phyloP scores from a whole-genome alignment of 345 rosid genomes.

The Ceriops zippeliana region DNA sequence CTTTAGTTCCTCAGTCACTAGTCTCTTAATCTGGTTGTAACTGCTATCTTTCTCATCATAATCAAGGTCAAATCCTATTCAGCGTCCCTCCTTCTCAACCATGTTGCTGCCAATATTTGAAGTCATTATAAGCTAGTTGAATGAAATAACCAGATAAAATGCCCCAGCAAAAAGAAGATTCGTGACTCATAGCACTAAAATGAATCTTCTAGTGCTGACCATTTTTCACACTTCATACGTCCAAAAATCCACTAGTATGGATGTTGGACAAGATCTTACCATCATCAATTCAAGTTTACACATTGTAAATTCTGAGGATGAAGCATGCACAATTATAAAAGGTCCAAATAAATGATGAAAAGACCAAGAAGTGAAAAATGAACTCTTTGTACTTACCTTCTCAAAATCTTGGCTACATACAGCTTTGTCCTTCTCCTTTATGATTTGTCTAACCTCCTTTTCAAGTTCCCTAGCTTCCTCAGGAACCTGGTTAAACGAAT shows the following conservation, averaged over 20 bases:
- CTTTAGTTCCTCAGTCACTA: slow-evolving; percentile 89
- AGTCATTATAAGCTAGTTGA: slow-evolving; percentile 66
- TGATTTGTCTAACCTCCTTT: slow-evolving; percentile 86
- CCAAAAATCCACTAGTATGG: too few relatives aligned
- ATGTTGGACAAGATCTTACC: too few relatives aligned
- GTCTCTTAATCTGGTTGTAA: slow-evolving; percentile 83
- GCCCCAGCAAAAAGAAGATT: background rate
- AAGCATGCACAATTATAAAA: background rate
- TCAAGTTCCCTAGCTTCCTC: slow-evolving; percentile 98
- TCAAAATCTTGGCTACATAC: slow-evolving; percentile 93
- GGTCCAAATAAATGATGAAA: background rate
- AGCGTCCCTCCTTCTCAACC: slow-evolving; percentile 86
- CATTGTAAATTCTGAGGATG: background rate
- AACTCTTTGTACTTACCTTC: slow-evolving; percentile 49
- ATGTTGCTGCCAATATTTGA: slow-evolving; percentile 97
- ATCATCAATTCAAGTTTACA: too few relatives aligned
- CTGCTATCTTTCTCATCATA: slow-evolving; percentile 91
- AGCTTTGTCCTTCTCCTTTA: slow-evolving; percentile 94
- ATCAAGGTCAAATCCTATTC: slow-evolving; percentile 89
- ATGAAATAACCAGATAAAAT: background rate
- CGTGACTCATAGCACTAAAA: background rate
- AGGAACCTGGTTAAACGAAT: slow-evolving; percentile 54
- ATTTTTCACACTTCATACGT: background rate
- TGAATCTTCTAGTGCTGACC: background rate
- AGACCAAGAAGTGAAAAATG: background rate